phyloP scores from a whole-genome alignment of 768 basidiomycete genomes.

The Lyophyllum decastes region DNA sequence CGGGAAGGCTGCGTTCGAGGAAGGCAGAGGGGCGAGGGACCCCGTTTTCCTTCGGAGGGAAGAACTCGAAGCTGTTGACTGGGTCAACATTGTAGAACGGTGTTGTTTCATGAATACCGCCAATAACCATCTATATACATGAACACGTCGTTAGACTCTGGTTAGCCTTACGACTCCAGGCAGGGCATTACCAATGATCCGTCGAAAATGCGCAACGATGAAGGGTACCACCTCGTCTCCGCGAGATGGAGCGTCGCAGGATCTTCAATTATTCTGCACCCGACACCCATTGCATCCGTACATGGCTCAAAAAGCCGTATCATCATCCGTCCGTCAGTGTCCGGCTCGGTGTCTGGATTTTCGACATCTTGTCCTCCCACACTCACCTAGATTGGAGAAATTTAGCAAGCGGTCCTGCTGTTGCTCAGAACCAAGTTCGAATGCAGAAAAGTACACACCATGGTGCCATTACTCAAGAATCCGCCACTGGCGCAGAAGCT shows the following conservation, averaged over 20 bases:
- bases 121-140: constrained; percentile 14
- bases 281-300: constrained; percentile 23
- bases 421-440: neutral
- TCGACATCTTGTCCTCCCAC: constrained; percentile 24
- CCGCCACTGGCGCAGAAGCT: constrained; percentile 45
- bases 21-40: constrained; percentile 11
- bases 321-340: constrained; percentile 33
- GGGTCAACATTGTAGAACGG: constrained; percentile 2
- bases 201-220: constrained; percentile 34
- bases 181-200: constrained; percentile 27
- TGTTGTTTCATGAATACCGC: neutral
- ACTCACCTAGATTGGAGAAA: neutral
- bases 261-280: constrained; percentile 39
- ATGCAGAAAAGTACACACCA: neutral
- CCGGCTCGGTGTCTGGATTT: constrained; percentile 21
- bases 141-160: neutral
- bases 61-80: constrained; percentile 32
- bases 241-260: constrained; percentile 34
- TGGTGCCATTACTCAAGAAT: constrained; percentile 39
- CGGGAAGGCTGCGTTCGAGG: constrained; percentile 17
- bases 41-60: constrained; percentile 39
- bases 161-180: neutral
- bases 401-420: neutral
- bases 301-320: constrained; percentile 44
- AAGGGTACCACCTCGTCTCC: constrained; percentile 42